A percentile compares a stretch with the other conserved stretches of the same genome.
Evolutionary conservation across 345 rosid genomes (phyloP).

Genomic region (Eucalyptus marginata): DNA sequence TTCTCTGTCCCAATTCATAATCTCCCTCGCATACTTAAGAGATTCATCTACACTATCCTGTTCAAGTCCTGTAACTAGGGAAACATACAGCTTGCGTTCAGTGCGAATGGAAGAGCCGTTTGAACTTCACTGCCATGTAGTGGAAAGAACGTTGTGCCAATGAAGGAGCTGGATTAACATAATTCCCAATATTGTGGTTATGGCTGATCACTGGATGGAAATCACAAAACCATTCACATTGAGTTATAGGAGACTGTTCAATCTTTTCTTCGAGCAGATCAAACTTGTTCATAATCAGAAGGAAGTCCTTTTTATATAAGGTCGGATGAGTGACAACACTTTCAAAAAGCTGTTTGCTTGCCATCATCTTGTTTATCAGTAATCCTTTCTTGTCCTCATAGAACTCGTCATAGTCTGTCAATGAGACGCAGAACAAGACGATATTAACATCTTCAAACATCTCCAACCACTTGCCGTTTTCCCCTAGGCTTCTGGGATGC

Average conservation of each 20-base stretch:
- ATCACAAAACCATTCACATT: constrained; percentile 79
- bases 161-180: constrained; percentile 24
- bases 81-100: constrained; percentile 47
- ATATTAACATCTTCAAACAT: constrained; percentile 81
- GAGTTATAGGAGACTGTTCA: constrained; percentile 35
- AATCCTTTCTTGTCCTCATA: constrained; percentile 34
- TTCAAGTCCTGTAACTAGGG: constrained; percentile 47
- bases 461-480: constrained; percentile 64
- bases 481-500: constrained; percentile 61
- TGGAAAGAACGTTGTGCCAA: constrained; percentile 69
- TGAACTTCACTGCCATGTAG: constrained; percentile 63
- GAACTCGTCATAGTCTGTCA: constrained; percentile 51
- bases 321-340: constrained; percentile 40
- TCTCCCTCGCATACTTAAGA: constrained; percentile 54
- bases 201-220: constrained; percentile 62
- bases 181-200: constrained; percentile 11
- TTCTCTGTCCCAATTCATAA: constrained; percentile 49
- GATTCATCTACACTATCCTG: constrained; percentile 60
- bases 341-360: constrained; percentile 58
- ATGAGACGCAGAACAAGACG: constrained; percentile 59
- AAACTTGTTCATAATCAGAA: constrained; percentile 65
- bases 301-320: constrained; percentile 61
- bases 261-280: constrained; percentile 76
- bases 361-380: constrained; percentile 68
- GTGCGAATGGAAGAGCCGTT: constrained; percentile 44